Base-by-base conservation (phyloP, 176 grass and related monocot genomes). In the Echinochloa phyllopogon region DNA sequence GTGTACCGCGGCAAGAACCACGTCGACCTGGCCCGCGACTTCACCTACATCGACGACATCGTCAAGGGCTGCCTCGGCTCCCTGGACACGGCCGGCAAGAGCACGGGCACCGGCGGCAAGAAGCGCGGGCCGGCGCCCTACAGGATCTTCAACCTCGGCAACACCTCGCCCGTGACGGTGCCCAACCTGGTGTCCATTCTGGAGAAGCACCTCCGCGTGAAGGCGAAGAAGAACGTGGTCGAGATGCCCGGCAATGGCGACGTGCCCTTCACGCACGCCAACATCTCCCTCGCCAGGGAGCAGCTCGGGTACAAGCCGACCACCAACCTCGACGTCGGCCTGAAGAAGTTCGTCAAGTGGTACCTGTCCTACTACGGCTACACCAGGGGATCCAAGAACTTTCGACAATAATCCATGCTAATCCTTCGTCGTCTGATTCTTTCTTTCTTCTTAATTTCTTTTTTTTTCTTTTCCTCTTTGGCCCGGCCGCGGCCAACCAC, bases 31-130 rank as follows among this genome's bases (percentile, higher is more conserved):
- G 92, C 90, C 0, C 88, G 94, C 11, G 94, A 97, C 83, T 97
- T 97, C 85, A 97, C 94, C 24, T 97, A 97, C 94, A 92, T 97
- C 91, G 95, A 97, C 69, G 95, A 97, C 86, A 89, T 97, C 53
- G 95, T 97, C 65, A 90, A 88, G 72, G 95, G 95, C 17, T 97
- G 95, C 87, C 63, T 97, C 14, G 86, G 77, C 4, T 84, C 95
- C 1, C 87, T 97, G 10, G 94, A 97, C 83, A 97, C 92, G 15
- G 83, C 94, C 0, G 82, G 87, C 29, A 87, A 74, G 90, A 97
- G 95, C 88, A 93, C 92, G 0, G 95, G 95, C 21, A 89, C 91
- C 2, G 88, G 92, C 2, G 95, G 95, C 17, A 94, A 87, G 95
- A 97, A 97, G 81, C 82, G 92, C 27, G 65, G 90, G 0, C 87